Evolutionary conservation across 371 early-diverging fungal genomes (phyloP).

Genomic region (Mucor plumbeus): DNA sequence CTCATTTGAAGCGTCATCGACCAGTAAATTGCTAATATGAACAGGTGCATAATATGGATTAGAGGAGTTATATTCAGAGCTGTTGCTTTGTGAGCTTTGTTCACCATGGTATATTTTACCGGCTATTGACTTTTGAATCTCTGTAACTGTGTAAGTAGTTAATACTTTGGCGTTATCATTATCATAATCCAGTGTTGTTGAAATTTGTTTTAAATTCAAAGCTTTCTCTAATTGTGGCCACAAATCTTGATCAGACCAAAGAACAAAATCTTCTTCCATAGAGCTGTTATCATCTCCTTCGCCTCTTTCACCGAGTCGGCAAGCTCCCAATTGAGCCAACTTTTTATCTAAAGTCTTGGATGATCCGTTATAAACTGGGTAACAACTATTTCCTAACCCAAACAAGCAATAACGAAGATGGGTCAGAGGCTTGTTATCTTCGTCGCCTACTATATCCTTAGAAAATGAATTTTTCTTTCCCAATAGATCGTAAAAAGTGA

Average conservation of each 20-base stretch:
- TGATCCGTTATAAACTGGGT: constrained; percentile 93
- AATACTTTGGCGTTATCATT: constrained; percentile 41
- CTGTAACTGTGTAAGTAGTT: constrained; percentile 52
- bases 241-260: constrained; percentile 86
- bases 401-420: constrained; percentile 81
- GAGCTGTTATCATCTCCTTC: constrained; percentile 96
- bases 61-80: constrained; percentile 23
- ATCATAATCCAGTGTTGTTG: constrained; percentile 46
- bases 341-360: constrained; percentile 69
- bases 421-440: too few species aligned
- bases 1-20: constrained; percentile 75
- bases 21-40: constrained; percentile 38
- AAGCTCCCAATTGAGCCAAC: constrained; percentile 74
- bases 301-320: constrained; percentile 79
- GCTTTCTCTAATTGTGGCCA: constrained; percentile 79
- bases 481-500: constrained; percentile 82
- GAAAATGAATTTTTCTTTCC: neutral
- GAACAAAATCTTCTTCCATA: constrained; percentile 93
- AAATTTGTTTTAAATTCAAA: constrained; percentile 50
- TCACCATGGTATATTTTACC: constrained; percentile 65
- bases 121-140: constrained; percentile 35
- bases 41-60: neutral
- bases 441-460: too few species aligned
- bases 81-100: constrained; percentile 41
- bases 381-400: constrained; percentile 97